Evolutionary conservation across 2,329 filamentous ascomycete species (phyloP), one percentile per base, ranked within the genome.

Genomic region (Trichoderma atroviride): DNA sequence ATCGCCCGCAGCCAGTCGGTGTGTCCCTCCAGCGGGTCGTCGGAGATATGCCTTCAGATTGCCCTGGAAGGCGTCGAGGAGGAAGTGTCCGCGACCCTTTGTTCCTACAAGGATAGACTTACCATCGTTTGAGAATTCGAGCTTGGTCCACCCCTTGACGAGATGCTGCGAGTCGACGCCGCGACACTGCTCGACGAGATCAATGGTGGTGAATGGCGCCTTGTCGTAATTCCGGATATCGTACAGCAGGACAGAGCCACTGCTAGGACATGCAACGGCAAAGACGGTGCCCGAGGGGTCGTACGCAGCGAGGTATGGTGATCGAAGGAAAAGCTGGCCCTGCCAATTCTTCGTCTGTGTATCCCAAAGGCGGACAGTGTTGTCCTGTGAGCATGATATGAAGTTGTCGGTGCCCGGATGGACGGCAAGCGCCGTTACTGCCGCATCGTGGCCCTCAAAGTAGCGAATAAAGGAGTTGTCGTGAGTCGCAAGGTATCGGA

Each of bases 401-500:
- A 99, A 98, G 73, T 91, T 91, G 79, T 99, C 96, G 75, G 87
- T 89, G 59, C 93, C 92, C 0, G 96, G 96, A 73, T 94, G 95
- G 72, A 98, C 87, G 1, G 91, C 85, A 33, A 99, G 86, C 71
- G 87, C 91, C 22, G 95, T 98, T 43, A 99, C 96, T 68, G 90
- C 86, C 70, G 88, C 91, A 53, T 92, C 91, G 79, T 99, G 96
- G 61, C 95, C 96, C 71, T 92, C 91, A 78, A 98, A 99, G 81
- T 99, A 99, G 72, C 96, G 92, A 71, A 98, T 92, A 79, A 97
- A 99, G 70, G 91, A 92, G 82, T 98, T 97, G 80, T 98, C 96
- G 80, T 99, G 96, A 14, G 91, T 97, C 69, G 88, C 96, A 71
- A 94, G 91, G 81, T 92, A 97, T 78, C 89, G 91, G 73, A 92